phyloP scores from a whole-genome alignment of 2,329 filamentous ascomycete species.

The Trichoderma endophyticum region DNA sequence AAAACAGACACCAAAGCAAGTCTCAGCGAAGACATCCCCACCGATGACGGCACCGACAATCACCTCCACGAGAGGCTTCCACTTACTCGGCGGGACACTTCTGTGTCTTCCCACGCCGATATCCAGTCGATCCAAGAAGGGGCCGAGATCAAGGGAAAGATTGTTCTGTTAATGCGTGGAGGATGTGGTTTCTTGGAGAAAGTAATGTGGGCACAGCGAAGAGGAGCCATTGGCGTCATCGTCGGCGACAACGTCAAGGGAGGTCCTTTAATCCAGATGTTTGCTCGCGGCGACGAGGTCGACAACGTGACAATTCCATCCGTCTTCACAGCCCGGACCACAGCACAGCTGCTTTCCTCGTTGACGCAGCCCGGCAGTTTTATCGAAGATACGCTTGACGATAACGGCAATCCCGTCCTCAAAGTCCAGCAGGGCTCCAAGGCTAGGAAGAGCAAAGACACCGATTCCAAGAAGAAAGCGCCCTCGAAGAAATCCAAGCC shows the following conservation, averaged over 20 bases:
- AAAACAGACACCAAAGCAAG: slow-evolving; percentile 25
- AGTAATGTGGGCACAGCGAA: slow-evolving; percentile 91
- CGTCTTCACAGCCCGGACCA: slow-evolving; percentile 91
- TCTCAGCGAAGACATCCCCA: slow-evolving; percentile 19
- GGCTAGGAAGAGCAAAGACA: slow-evolving; percentile 34
- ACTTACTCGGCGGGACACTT: slow-evolving; percentile 35
- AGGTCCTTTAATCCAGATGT: slow-evolving; percentile 92
- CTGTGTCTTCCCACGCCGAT: slow-evolving; percentile 65
- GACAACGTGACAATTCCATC: slow-evolving; percentile 93
- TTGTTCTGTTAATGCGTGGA: slow-evolving; percentile 85
- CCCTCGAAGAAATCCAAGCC: not conserved
- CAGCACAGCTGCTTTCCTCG: slow-evolving; percentile 86
- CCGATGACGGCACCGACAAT: slow-evolving; percentile 80
- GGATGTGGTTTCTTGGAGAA: slow-evolving; percentile 97
- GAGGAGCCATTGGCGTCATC: slow-evolving; percentile 84
- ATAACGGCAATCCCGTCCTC: slow-evolving; percentile 55
- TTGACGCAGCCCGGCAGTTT: slow-evolving; percentile 70
- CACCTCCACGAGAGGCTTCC: slow-evolving; percentile 62
- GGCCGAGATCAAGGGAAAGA: slow-evolving; percentile 88
- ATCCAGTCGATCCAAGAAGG: slow-evolving; percentile 89
- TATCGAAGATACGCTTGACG: slow-evolving; percentile 57
- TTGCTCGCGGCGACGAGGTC: slow-evolving; percentile 84
- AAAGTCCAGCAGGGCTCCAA: slow-evolving; percentile 51
- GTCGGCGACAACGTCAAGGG: slow-evolving; percentile 91
- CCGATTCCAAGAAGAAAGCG: slow-evolving; percentile 28